Evolutionary conservation across 768 basidiomycete species (phyloP).

Genomic region (Candolleomyces eurysporus): DNA sequence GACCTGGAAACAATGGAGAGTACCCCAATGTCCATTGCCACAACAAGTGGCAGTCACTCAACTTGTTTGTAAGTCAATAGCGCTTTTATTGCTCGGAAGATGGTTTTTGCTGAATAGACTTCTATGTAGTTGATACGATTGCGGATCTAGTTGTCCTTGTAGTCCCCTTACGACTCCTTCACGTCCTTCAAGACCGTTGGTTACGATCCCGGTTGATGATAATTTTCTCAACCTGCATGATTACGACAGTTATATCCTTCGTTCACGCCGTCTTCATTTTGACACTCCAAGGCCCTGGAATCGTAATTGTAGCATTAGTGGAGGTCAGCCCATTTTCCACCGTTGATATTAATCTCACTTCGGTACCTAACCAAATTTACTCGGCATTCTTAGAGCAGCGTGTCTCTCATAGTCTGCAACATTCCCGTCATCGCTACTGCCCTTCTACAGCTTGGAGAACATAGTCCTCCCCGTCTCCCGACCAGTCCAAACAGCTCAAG

Average conservation of each 20-base stretch:
- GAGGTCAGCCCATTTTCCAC: conserved; percentile 30
- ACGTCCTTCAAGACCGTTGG: conserved; percentile 34
- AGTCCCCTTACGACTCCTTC: conserved; percentile 45
- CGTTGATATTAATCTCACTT: background rate
- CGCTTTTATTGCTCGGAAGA: background rate
- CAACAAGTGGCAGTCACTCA: conserved; percentile 50
- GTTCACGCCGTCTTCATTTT: conserved; percentile 46
- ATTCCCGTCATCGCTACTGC: conserved; percentile 35
- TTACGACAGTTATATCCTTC: conserved; percentile 47
- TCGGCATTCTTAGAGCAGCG: conserved; percentile 21
- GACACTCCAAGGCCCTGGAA: conserved; percentile 21
- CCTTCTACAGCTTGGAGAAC: conserved; percentile 8
- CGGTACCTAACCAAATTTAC: background rate
- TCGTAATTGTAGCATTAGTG: conserved; percentile 38
- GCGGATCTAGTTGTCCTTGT: conserved; percentile 45
- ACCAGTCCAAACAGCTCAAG: background rate
- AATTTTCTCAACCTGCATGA: conserved; percentile 53
- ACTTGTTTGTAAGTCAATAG: conserved; percentile 42
- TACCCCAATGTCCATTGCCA: conserved; percentile 9
- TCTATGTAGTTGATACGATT: conserved; percentile 40
- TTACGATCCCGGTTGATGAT: conserved; percentile 43
- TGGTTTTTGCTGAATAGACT: background rate
- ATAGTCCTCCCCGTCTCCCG: background rate
- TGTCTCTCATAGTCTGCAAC: conserved; percentile 39
- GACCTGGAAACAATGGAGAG: background rate